Evolutionary conservation across 208 protist genomes (phyloP), one percentile per base, ranked within the genome.

Genomic region (Trypanosoma mega): DNA sequence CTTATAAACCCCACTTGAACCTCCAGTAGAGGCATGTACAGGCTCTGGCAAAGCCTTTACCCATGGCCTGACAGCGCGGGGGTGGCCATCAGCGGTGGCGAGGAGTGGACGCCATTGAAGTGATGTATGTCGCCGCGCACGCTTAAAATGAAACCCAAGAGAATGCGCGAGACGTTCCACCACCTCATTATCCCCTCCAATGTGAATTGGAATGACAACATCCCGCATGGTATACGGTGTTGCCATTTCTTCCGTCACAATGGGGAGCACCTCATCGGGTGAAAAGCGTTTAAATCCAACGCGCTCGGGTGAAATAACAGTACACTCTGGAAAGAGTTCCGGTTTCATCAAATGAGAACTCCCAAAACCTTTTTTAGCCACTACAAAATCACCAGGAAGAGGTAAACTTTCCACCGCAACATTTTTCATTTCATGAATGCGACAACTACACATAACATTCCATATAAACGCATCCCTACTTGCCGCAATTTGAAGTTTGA

Each of bases 381-480:
- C 8, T 20, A 89, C 78, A 76, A 90, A 89, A 51, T 93, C 86
- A 14, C 86, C 86, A 11, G 57, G 53, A 7, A 78, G 57, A 12
- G 85, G 80, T 0, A 43, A 26, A 11, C 68, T 60, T 9, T 65
- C 72, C 2, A 50, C 26, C 9, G 45, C 55, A 61, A 34, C 68
- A 34, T 31, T 31, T 18, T 52, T 60, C 54, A 66, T 11, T 36
- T 65, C 34, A 20, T 74, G 59, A 52, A 94, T 51, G 14, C 87
- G 80, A 47, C 72, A 79, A 59, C 83, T 94, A 24, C 78, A 80
- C 44, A 91, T 33, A 33, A 87, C 71, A 51, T 94, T 94, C 81
- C 83, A 94, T 29, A 90, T 24, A 23, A 94, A 57, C 18, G 65
- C 62, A 3, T 52, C 26, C 51, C 74, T 72, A 27, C 80, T 81